Evolutionary conservation across 1,139 yeast species (phyloP), one percentile per base, ranked within the genome.

Genomic region (Kodamaea plutei): DNA sequence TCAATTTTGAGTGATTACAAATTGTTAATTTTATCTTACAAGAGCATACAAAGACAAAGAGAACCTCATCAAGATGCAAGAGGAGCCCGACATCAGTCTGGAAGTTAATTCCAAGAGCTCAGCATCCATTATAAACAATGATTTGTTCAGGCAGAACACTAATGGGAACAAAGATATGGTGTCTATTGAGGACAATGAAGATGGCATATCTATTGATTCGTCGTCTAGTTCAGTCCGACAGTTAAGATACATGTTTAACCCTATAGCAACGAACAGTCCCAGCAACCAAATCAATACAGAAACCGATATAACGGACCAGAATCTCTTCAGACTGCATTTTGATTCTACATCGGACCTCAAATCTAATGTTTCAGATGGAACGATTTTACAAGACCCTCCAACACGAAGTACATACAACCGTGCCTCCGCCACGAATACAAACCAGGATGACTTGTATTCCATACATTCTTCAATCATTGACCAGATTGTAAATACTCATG

Each of bases 381-480:
- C 29, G 8, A 18, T 23, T 5, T 15, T 12, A 8, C 17, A 7
- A 19, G n/a, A n/a, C n/a, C n/a, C n/a, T n/a, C n/a, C n/a, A n/a
- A n/a, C n/a, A n/a, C 17, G 21, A 19, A 27, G 4, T 25, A 23
- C 9, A 30, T 34, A 8, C 28, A 27, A 9, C 39, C 43, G n/a
- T 20, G n/a, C n/a, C n/a, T 18, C 20, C n/a, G n/a, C n/a, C n/a
- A n/a, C n/a, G n/a, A n/a, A n/a, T n/a, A n/a, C n/a, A n/a, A 18
- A 10, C 8, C 8, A 21, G 7, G 12, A 10, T 31, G 23, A 29
- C 25, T 15, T 27, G 28, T 26, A 32, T 41, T 52, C 64, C 2
- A 33, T 61, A 1, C 50, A 55, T 15, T 50, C 64, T 4, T 54
- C 62, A 1, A 39, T 62, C 2, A 45, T 61, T 5, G 41, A 50